These are phyloP conservation scores for Durotheca rogersii DNA, from an alignment of 495 filamentous ascomycete genomes.

Conservation along the genomic window DNA sequence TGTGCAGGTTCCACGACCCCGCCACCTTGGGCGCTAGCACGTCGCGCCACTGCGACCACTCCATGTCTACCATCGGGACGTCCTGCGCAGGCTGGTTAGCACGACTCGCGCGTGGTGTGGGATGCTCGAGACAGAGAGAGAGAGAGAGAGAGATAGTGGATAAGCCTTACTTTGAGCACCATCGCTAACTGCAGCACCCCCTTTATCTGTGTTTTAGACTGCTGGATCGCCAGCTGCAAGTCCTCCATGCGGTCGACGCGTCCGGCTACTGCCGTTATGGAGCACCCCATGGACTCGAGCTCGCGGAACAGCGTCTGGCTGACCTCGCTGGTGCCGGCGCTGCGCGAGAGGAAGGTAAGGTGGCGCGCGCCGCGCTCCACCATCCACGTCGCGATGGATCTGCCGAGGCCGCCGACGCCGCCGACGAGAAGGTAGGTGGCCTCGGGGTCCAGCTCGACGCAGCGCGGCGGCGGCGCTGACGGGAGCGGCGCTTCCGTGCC, in stretches of 20 bases:
- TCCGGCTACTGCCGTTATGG: constrained; percentile 37
- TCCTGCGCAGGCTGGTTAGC: constrained; percentile 39
- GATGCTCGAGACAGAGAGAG: no score
- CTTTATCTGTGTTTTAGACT: constrained; percentile 37
- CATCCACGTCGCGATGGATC: constrained; percentile 52
- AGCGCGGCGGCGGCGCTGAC: constrained; percentile 12
- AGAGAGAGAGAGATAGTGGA: no score
- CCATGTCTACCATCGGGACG: constrained; percentile 51
- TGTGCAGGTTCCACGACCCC: constrained; percentile 58
- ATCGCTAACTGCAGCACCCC: constrained; percentile 50
- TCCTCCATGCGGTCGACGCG: constrained; percentile 21
- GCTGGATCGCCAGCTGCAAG: constrained; percentile 26
- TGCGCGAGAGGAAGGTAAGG: constrained; percentile 54
- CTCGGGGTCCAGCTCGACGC: constrained; percentile 29
- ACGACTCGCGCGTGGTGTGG: no score
- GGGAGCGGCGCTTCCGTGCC: constrained; percentile 11
- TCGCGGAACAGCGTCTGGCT: constrained; percentile 42
- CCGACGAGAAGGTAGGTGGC: constrained; percentile 54
- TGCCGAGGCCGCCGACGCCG: constrained; percentile 57
- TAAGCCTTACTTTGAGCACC: constrained; percentile 44
- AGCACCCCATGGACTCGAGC: constrained; percentile 38
- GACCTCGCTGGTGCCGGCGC: constrained; percentile 34
- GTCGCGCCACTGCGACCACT: constrained; percentile 43
- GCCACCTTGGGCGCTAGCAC: constrained; percentile 54
- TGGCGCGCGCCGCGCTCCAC: constrained; percentile 50